phyloP scores from a whole-genome alignment of 1,139 yeast species.

The Pichia sp. region DNA sequence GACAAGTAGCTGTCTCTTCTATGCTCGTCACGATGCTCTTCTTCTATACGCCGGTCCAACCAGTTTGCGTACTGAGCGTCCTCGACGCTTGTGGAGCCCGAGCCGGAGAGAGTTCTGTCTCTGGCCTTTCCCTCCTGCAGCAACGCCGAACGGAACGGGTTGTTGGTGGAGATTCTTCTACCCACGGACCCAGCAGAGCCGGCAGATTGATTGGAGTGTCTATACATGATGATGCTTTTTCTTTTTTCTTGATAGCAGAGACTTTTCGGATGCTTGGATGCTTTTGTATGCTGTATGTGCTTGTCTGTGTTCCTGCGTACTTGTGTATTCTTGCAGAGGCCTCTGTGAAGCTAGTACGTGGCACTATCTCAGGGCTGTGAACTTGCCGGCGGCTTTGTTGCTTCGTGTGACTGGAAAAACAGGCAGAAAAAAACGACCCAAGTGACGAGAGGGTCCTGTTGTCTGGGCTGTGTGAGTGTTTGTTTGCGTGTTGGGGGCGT shows the following conservation, averaged over 20 bases:
- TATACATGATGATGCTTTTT: constrained; percentile 22
- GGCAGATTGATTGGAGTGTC: constrained; percentile 29
- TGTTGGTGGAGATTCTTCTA: constrained; percentile 30
- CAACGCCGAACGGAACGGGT: constrained; percentile 33
- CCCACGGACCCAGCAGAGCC: constrained; percentile 29
- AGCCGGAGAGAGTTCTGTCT: constrained; percentile 4
- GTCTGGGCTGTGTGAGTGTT: too few species aligned
- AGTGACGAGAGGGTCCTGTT: too few species aligned
- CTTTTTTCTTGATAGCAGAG: neutral
- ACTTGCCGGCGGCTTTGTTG: too few species aligned
- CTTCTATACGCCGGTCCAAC: constrained; percentile 28
- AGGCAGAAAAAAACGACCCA: too few species aligned
- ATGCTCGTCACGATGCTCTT: constrained; percentile 19
- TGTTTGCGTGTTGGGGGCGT: too few species aligned
- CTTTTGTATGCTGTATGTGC: neutral
- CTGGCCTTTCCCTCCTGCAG: constrained; percentile 28
- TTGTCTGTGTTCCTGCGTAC: neutral
- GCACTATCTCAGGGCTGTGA: too few species aligned
- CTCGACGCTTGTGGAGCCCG: constrained; percentile 17
- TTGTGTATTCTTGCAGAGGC: too few species aligned
- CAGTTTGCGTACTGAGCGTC: constrained; percentile 29
- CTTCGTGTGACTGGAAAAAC: too few species aligned
- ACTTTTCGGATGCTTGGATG: neutral
- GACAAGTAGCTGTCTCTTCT: constrained; percentile 7
- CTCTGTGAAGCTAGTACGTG: too few species aligned